Conservation (phyloP, 2,329 filamentous ascomycete species). For the Scedosporium boydii region DNA sequence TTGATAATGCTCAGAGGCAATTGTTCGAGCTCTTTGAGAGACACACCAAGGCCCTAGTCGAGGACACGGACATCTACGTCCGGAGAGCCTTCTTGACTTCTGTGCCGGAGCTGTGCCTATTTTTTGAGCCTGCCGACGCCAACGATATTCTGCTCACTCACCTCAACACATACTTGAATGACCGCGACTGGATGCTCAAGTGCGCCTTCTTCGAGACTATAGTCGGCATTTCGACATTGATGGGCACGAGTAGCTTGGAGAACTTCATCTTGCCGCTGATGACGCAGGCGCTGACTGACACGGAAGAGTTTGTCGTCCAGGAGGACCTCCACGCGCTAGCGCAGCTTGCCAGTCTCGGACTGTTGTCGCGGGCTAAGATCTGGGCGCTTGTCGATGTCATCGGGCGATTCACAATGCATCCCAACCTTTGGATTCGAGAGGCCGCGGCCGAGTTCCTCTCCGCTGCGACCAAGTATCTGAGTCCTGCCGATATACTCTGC, state of each 20-base stretch:
- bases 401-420: conserved; percentile 81
- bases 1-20: conserved; percentile 77
- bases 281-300: conserved; percentile 86
- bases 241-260: conserved; percentile 81
- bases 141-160: conserved; percentile 96
- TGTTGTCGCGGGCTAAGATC: conserved; percentile 73
- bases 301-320: conserved; percentile 90
- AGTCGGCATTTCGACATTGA: conserved; percentile 82
- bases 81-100: conserved; percentile 85
- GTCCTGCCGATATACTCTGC: conserved; percentile 71
- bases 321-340: conserved; percentile 81
- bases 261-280: conserved; percentile 94
- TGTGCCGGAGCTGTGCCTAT: conserved; percentile 84
- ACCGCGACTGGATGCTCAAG: conserved; percentile 91
- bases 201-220: conserved; percentile 95
- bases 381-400: conserved; percentile 85
- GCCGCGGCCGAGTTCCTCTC: conserved; percentile 78
- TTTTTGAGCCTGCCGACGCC: conserved; percentile 84
- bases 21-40: conserved; percentile 75
- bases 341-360: conserved; percentile 76
- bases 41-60: conserved; percentile 83
- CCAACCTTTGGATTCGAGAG: conserved; percentile 91
- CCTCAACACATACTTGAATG: conserved; percentile 93
- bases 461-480: conserved; percentile 64
- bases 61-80: conserved; percentile 77